Base-by-base conservation (phyloP, 1,284 basidiomycete genomes). In the Moniliella sp. region DNA sequence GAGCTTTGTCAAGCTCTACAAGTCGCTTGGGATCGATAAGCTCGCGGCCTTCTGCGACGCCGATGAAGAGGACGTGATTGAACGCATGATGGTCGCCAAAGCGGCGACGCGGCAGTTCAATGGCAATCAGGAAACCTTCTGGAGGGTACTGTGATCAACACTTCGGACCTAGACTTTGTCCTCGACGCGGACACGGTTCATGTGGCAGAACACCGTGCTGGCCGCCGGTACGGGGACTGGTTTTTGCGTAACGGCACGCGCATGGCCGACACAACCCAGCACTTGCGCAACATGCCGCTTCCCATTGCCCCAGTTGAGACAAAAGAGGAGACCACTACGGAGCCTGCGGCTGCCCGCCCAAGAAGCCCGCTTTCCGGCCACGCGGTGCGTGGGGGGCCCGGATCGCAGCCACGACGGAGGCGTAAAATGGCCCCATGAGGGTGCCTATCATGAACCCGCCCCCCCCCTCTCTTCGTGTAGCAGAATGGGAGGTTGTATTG, bases 81-180 rank as follows among this genome's bases (percentile, higher is more conserved):
- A 88, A 65, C 80, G 86, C 69, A 72, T 94, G 69, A 93, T 94
- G 82, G 76, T 84, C 29, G 73, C 91, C 66, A 94, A 97, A 67
- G 75, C 77, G 43, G 74, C 75, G 1, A 64, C 62, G 32, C 60
- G 67, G 37, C 67, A 64, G 31, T 52, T 65, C 40, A 80, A 77
- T 47, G 71, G 78, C 56, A 74, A 71, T 36, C 66, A 38, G 72
- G 74, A 65, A 39, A 43, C 7, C 47, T 93, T 28, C 65, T 94
- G 37, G 78, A 81, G 43, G 86, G 86, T 1, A 72, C 83, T 56
- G 74, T 74, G 48, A 76, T 84, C 49, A 75, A 76, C 16, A 84
- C 81, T 33, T 83, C 79, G 63, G 86, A 93, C 64, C 64, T 94
- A 46, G 86, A 91, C 62, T 94, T 94, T 53, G 78, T 79, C 36